Percentiles rank a stretch among this genome's conserved stretches.
Conservation (phyloP, 345 rosid genomes). For the Microcos paniculata region DNA sequence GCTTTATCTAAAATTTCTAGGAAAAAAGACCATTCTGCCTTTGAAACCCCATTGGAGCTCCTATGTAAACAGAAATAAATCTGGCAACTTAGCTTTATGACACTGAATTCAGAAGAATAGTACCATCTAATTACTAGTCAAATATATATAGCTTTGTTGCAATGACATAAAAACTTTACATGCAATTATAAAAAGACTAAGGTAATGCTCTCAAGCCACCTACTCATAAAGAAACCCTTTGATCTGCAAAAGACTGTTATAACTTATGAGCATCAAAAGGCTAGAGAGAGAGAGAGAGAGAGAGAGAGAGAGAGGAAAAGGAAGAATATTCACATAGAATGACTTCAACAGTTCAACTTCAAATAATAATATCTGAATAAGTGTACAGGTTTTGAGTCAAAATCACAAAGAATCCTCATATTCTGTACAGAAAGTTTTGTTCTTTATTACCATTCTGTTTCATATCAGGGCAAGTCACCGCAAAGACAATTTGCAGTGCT, state of each 20-base stretch:
- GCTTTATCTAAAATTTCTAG: not conserved
- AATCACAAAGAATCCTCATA: conserved; percentile 7
- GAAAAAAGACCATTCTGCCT: not conserved
- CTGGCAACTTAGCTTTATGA: not conserved
- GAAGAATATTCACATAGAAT: conserved; percentile 14
- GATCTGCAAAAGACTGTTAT: not conserved
- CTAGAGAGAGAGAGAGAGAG: not conserved
- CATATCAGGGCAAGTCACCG: conserved; percentile 11
- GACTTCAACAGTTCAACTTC: not conserved
- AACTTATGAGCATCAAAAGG: conserved; percentile 1
- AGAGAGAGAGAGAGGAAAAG: conserved; percentile 8
- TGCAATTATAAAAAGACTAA: not conserved
- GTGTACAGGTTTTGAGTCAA: conserved; percentile 7
- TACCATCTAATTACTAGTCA: not conserved
- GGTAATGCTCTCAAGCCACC: not conserved
- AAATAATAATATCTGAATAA: not conserved
- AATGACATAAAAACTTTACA: conserved; percentile 23
- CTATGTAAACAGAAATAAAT: not conserved
- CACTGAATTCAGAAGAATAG: not conserved
- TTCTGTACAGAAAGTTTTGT: not conserved
- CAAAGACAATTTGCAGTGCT: conserved; percentile 3
- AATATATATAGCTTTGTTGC: not conserved
- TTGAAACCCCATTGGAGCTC: not conserved
- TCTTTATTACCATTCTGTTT: not conserved
- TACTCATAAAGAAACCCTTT: not conserved